Conservation (phyloP, 352 stramenopile species). For the Globisporangium yorkense region DNA sequence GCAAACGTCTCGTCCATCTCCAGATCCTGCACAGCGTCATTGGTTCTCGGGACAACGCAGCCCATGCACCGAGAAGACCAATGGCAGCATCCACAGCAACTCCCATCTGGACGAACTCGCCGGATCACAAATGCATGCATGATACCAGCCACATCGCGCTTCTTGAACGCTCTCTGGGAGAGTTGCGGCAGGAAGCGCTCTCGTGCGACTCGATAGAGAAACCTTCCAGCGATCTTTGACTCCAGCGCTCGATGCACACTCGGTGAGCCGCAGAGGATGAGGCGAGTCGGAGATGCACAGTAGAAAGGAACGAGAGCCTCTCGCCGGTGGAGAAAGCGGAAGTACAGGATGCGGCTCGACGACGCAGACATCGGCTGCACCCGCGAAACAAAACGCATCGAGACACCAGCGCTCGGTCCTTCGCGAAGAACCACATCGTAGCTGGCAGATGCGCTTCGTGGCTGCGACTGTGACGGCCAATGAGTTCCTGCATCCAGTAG, state of each 20-base stretch:
- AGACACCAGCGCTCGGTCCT: constrained; percentile 9
- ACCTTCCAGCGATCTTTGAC: constrained; percentile 19
- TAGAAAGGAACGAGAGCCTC: constrained; percentile 49
- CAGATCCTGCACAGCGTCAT: constrained; percentile 26
- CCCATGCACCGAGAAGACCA: constrained; percentile 46
- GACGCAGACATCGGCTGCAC: constrained; percentile 2
- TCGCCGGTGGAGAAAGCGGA: constrained; percentile 42
- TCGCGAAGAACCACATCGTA: constrained; percentile 20
- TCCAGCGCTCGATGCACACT: constrained; percentile 22
- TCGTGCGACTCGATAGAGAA: constrained; percentile 23
- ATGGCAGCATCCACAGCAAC: constrained; percentile 40
- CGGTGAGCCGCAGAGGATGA: constrained; percentile 28
- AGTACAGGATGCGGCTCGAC: constrained; percentile 15
- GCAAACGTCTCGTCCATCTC: constrained; percentile 52
- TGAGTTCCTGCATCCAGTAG: not conserved
- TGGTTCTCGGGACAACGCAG: constrained; percentile 31
- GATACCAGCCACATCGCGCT: not conserved
- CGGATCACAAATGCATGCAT: constrained; percentile 33
- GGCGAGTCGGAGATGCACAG: constrained; percentile 28
- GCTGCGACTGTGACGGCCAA: not conserved
- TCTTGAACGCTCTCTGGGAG: constrained; percentile 1
- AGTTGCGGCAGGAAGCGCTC: constrained; percentile 13
- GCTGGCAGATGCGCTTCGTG: not conserved
- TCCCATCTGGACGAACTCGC: constrained; percentile 35
- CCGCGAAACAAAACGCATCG: constrained; percentile 6